These are phyloP conservation scores for Przewalskia tangutica DNA, from an alignment of 257 asterid species.

Conservation along the genomic window DNA sequence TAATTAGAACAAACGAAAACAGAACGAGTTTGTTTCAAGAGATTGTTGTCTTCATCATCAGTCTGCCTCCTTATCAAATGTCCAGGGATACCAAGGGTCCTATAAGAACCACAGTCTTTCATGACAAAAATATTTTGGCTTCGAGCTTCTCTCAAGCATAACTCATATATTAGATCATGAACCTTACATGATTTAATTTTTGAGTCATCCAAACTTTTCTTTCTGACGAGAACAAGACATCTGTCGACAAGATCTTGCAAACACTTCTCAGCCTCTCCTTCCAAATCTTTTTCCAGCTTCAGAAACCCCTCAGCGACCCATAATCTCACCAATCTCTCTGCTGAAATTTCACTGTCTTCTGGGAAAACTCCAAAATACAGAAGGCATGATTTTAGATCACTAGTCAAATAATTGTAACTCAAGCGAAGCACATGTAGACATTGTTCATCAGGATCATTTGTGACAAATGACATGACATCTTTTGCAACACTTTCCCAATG, in stretches of 20 bases:
- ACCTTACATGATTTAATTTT: slow-evolving; percentile 11
- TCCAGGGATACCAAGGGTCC: not conserved
- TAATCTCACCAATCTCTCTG: not conserved
- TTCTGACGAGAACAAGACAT: slow-evolving; percentile 4
- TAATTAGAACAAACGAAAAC: not conserved
- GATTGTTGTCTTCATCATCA: not conserved
- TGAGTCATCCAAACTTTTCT: not conserved
- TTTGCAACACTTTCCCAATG: slow-evolving; percentile 1
- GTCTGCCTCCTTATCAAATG: not conserved
- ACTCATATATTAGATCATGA: slow-evolving; percentile 5
- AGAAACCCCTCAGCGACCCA: slow-evolving; percentile 12
- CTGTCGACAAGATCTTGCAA: slow-evolving; percentile 9
- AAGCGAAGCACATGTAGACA: not conserved
- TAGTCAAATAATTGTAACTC: slow-evolving; percentile 10
- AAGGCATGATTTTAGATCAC: slow-evolving; percentile 5
- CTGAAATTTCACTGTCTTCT: not conserved
- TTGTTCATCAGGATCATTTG: not conserved
- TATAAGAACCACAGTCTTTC: not conserved
- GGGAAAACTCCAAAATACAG: not conserved
- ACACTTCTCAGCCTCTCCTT: slow-evolving; percentile 2
- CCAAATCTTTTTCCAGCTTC: not conserved
- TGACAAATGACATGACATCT: not conserved
- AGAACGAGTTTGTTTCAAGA: not conserved
- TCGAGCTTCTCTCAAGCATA: not conserved
- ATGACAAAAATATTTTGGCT: not conserved